Evolutionary conservation across 2,329 filamentous ascomycete genomes (phyloP).

Genomic region (Fusarium temperatum): DNA sequence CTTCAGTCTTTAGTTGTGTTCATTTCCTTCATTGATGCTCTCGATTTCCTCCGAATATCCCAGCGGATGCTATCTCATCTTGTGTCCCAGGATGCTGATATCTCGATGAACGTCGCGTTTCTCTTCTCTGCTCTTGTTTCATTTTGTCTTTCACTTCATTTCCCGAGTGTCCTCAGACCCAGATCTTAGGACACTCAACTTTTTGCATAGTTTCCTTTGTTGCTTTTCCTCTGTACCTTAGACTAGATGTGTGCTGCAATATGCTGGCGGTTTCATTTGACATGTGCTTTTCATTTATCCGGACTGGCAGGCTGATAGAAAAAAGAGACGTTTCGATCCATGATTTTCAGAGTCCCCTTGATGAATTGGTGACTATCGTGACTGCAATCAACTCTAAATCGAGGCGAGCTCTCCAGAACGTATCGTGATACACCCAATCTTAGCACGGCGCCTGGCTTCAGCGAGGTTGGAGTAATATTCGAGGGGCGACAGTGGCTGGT

Average conservation of each 20-base stretch:
- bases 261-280: neutral
- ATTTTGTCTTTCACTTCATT: neutral
- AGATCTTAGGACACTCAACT: no score
- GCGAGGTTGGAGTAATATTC: neutral
- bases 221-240: neutral
- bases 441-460: neutral
- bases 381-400: neutral
- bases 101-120: neutral
- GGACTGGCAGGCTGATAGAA: neutral
- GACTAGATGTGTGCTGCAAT: neutral
- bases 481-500: neutral
- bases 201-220: no score
- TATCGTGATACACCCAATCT: constrained; percentile 1
- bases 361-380: neutral
- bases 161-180: neutral
- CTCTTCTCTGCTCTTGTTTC: neutral
- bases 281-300: neutral
- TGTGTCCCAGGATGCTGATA: neutral
- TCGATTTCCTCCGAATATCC: neutral
- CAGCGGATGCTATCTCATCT: neutral
- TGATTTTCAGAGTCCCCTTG: neutral
- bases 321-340: neutral
- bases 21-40: neutral
- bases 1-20: neutral
- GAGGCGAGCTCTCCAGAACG: neutral